Evolutionary conservation across 345 rosid species (phyloP).

Genomic region (Psidium friedrichsthalianum): DNA sequence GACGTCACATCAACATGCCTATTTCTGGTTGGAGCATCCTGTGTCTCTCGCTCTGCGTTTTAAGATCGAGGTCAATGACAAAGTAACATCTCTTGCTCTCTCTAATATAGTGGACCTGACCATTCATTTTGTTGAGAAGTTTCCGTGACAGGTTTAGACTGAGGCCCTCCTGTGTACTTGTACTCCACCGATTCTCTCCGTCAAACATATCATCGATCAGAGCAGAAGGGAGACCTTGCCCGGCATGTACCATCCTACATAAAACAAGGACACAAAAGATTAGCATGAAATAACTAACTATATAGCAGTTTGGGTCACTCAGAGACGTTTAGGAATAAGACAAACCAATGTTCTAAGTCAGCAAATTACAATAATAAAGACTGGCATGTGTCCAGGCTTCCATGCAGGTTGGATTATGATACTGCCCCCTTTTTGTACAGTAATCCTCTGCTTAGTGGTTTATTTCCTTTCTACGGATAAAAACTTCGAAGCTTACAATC

Average conservation of each 20-base stretch:
- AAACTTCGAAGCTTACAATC: not conserved
- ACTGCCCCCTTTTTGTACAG: not conserved
- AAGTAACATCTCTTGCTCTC: constrained; percentile 23
- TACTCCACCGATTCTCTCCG: constrained; percentile 23
- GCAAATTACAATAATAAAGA: not conserved
- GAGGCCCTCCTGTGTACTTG: constrained; percentile 14
- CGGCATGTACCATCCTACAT: constrained; percentile 66
- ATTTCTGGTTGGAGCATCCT: not conserved
- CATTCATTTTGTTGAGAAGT: constrained; percentile 25
- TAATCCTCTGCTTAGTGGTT: not conserved
- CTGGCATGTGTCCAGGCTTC: not conserved
- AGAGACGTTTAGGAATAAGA: not conserved
- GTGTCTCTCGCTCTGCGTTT: constrained; percentile 4
- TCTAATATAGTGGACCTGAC: constrained; percentile 20
- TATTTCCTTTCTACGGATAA: not conserved
- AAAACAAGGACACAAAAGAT: not conserved
- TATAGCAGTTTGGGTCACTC: not conserved
- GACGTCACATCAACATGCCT: not conserved
- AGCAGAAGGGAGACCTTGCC: constrained; percentile 54
- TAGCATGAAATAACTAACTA: not conserved
- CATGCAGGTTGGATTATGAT: not conserved
- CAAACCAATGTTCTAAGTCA: not conserved
- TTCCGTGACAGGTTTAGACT: constrained; percentile 20
- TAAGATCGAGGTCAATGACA: constrained; percentile 17
- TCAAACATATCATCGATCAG: constrained; percentile 54